Evolutionary conservation across 2,329 filamentous ascomycete genomes (phyloP).

Genomic region (Juglanconis sp.): DNA sequence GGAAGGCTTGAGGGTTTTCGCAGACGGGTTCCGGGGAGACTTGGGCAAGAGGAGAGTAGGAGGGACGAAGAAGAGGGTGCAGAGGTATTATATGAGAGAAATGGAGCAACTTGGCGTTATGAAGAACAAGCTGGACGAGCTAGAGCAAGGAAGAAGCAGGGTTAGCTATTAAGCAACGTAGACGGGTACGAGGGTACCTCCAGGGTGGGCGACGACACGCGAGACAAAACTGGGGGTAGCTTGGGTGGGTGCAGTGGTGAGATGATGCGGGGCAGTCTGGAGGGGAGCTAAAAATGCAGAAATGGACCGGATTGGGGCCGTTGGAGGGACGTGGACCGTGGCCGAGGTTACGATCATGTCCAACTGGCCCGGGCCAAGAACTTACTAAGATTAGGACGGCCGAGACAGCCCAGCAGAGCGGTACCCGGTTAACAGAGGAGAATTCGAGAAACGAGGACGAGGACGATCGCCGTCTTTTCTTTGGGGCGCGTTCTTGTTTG

Average conservation of each 20-base stretch:
- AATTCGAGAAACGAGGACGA: not conserved
- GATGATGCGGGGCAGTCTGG: conserved; percentile 18
- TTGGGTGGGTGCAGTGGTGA: conserved; percentile 13
- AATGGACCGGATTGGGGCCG: conserved; percentile 15
- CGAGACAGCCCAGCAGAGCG: conserved; percentile 28
- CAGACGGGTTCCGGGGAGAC: conserved; percentile 47
- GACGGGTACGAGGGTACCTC: not conserved
- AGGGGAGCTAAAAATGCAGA: conserved; percentile 20
- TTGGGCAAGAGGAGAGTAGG: conserved; percentile 43
- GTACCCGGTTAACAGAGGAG: conserved; percentile 24
- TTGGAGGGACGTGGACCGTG: not conserved
- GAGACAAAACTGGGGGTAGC: not conserved
- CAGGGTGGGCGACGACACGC: not conserved
- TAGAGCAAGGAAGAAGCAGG: conserved; percentile 30
- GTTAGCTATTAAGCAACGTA: conserved; percentile 26
- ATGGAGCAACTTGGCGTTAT: conserved; percentile 43
- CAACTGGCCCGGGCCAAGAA: conserved; percentile 5
- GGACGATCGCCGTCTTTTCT: conserved; percentile 2
- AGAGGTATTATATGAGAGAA: conserved; percentile 32
- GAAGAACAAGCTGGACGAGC: conserved; percentile 52
- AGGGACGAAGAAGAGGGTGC: conserved; percentile 28
- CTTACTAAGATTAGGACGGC: conserved; percentile 30
- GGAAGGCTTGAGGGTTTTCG: conserved; percentile 52
- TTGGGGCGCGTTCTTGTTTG: conserved; percentile 15
- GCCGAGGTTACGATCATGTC: not conserved